A percentile compares a stretch with the other conserved stretches of the same genome.
Conservation (phyloP, 2,329 filamentous ascomycete genomes). For the Colletotrichum noveboracense region DNA sequence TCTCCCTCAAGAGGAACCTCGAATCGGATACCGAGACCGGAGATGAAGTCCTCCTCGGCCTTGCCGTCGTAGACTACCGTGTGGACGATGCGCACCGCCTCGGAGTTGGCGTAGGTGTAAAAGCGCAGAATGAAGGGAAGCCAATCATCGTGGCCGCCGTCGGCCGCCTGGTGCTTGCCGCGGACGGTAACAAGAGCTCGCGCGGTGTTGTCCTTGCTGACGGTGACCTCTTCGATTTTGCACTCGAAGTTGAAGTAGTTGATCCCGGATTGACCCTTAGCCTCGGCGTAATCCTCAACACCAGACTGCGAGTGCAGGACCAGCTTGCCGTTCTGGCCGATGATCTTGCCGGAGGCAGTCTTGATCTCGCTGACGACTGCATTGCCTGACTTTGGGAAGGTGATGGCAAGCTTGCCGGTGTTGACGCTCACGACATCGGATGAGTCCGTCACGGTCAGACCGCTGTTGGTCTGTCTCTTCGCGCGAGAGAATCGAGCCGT, state of each 20-base stretch:
- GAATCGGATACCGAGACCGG: slow-evolving; percentile 60
- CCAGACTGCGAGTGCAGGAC: slow-evolving; percentile 58
- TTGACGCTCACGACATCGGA: slow-evolving; percentile 39
- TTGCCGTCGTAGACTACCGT: slow-evolving; percentile 61
- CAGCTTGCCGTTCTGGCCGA: slow-evolving; percentile 53
- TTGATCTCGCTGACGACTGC: slow-evolving; percentile 43
- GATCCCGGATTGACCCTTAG: slow-evolving; percentile 37
- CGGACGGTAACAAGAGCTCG: slow-evolving; percentile 53
- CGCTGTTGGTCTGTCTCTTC: slow-evolving; percentile 36
- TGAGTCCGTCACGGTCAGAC: slow-evolving; percentile 26
- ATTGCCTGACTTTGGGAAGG: slow-evolving; percentile 48
- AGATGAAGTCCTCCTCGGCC: slow-evolving; percentile 54
- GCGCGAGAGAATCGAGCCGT: slow-evolving; percentile 21
- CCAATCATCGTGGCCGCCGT: slow-evolving; percentile 48
- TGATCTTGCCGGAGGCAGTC: slow-evolving; percentile 43
- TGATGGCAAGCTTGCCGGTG: slow-evolving; percentile 47
- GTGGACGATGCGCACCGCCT: slow-evolving; percentile 59
- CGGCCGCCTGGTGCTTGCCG: slow-evolving; percentile 40
- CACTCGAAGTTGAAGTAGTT: slow-evolving; percentile 52
- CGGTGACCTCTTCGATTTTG: slow-evolving; percentile 54
- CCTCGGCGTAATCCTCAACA: slow-evolving; percentile 44
- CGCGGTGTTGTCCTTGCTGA: slow-evolving; percentile 45
- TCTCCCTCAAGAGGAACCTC: slow-evolving; percentile 57
- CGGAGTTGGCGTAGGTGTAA: slow-evolving; percentile 63
- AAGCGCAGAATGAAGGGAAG: slow-evolving; percentile 62